These are phyloP conservation scores for Penicillium odoratum DNA, from an alignment of 495 filamentous ascomycete species.

Conservation along the genomic window DNA sequence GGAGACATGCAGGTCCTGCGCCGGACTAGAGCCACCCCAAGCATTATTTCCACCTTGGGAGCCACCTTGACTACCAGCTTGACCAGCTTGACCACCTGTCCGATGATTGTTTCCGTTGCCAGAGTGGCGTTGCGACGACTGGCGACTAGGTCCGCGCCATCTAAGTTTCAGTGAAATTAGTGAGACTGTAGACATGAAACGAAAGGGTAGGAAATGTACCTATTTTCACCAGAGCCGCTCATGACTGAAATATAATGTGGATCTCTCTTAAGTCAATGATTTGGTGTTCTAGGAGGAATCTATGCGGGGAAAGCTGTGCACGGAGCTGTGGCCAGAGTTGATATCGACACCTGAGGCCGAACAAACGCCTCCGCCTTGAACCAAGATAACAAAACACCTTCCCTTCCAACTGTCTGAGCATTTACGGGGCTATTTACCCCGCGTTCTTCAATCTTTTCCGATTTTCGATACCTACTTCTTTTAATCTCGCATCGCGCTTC, in stretches of 20 bases:
- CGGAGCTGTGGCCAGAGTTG: slow-evolving; percentile 8
- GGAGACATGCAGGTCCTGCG: slow-evolving; percentile 46
- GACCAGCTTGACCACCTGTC: slow-evolving; percentile 31
- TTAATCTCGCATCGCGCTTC: not conserved
- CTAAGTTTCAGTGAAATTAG: slow-evolving; percentile 24
- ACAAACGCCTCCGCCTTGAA: slow-evolving; percentile 25
- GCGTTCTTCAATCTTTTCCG: not conserved
- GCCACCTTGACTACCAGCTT: slow-evolving; percentile 21
- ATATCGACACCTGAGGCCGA: slow-evolving; percentile 26
- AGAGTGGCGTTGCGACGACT: slow-evolving; percentile 40
- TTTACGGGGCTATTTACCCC: not conserved
- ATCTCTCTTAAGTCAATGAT: not conserved
- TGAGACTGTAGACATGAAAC: not conserved
- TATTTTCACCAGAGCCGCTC: slow-evolving; percentile 40
- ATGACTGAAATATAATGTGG: slow-evolving; percentile 22
- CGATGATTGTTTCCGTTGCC: slow-evolving; percentile 30
- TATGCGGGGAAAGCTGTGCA: slow-evolving; percentile 29
- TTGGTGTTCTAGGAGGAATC: slow-evolving; percentile 3
- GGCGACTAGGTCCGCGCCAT: slow-evolving; percentile 48
- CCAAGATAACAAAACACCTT: slow-evolving; percentile 19
- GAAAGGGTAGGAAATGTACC: slow-evolving; percentile 24
- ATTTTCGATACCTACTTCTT: not conserved
- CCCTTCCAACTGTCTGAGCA: not conserved
- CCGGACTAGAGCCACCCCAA: slow-evolving; percentile 29
- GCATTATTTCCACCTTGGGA: slow-evolving; percentile 32